phyloP scores from a whole-genome alignment of 2,329 filamentous ascomycete species.

The Cordyceps javanica region DNA sequence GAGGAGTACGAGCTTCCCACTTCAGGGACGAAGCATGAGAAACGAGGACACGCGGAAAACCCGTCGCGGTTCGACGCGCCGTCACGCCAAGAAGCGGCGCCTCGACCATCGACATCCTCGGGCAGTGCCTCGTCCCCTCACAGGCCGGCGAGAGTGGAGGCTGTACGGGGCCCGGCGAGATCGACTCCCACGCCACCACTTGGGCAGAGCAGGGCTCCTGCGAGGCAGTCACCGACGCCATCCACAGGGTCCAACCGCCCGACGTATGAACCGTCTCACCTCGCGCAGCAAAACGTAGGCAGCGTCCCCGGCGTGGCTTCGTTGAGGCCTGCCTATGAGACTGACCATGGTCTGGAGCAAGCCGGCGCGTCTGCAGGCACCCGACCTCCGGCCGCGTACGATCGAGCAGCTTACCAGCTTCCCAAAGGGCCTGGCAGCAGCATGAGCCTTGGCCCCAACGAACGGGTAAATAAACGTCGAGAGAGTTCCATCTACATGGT shows the following conservation, averaged over 20 bases:
- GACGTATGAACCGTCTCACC: conserved; percentile 40
- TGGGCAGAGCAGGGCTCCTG: conserved; percentile 24
- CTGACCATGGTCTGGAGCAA: conserved; percentile 26
- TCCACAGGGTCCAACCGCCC: conserved; percentile 24
- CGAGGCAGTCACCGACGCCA: conserved; percentile 39
- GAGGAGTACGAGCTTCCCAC: conserved; percentile 56
- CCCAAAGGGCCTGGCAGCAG: conserved; percentile 17
- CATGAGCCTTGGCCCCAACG: conserved; percentile 22
- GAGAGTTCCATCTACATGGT: conserved; percentile 57
- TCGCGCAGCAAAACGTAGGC: conserved; percentile 26
- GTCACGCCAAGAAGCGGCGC: conserved; percentile 29
- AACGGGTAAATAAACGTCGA: conserved; percentile 40
- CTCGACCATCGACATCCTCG: conserved; percentile 44
- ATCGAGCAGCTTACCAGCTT: conserved; percentile 30
- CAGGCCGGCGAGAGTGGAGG: conserved; percentile 30
- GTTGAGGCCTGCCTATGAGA: conserved; percentile 41
- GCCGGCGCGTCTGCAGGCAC: conserved; percentile 6
- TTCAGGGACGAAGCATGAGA: conserved; percentile 30
- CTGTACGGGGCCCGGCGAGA: conserved; percentile 24
- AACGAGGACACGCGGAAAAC: conserved; percentile 27
- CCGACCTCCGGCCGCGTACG: conserved; percentile 28
- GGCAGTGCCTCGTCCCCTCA: conserved; percentile 44
- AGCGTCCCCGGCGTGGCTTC: conserved; percentile 24
- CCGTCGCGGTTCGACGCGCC: conserved; percentile 23
- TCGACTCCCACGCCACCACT: conserved; percentile 47